Conservation (phyloP, 2,329 filamentous ascomycete species). For the Beauveria sp. region DNA sequence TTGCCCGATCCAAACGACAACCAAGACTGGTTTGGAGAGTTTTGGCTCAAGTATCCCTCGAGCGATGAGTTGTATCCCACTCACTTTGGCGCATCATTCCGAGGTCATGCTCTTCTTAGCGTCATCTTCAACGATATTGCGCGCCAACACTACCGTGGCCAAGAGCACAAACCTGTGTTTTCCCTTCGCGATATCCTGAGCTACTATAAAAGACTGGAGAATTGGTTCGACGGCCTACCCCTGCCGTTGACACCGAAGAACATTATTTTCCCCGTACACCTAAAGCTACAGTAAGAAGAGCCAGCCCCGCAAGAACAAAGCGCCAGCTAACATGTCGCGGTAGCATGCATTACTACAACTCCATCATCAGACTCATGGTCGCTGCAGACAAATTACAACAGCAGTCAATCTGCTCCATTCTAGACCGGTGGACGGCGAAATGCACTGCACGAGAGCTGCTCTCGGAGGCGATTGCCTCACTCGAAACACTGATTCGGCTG, state of each 20-base stretch:
- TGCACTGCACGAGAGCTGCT: neutral
- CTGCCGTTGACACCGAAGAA: neutral
- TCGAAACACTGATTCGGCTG: conserved; percentile 11
- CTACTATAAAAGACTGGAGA: conserved; percentile 13
- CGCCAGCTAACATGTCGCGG: neutral
- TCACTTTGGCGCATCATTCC: conserved; percentile 22
- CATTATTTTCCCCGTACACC: neutral
- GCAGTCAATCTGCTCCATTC: neutral
- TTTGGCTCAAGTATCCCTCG: conserved; percentile 28
- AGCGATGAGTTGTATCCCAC: conserved; percentile 16
- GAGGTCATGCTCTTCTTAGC: conserved; percentile 21
- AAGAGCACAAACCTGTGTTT: conserved; percentile 14
- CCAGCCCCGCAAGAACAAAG: neutral
- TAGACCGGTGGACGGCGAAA: neutral
- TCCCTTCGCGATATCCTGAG: conserved; percentile 17
- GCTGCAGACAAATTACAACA: neutral
- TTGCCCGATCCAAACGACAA: conserved; percentile 22
- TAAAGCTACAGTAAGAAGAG: neutral
- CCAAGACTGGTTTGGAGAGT: conserved; percentile 26
- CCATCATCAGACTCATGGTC: neutral
- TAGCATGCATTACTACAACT: neutral
- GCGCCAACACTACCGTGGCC: conserved; percentile 13
- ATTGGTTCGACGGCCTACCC: conserved; percentile 24
- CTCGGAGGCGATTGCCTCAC: neutral
- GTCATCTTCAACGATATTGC: conserved; percentile 25